Percentiles rank a stretch among this genome's conserved stretches.
These are phyloP conservation scores for Alternaria rosae DNA, from an alignment of 2,329 filamentous ascomycete species.

Conservation along the genomic window DNA sequence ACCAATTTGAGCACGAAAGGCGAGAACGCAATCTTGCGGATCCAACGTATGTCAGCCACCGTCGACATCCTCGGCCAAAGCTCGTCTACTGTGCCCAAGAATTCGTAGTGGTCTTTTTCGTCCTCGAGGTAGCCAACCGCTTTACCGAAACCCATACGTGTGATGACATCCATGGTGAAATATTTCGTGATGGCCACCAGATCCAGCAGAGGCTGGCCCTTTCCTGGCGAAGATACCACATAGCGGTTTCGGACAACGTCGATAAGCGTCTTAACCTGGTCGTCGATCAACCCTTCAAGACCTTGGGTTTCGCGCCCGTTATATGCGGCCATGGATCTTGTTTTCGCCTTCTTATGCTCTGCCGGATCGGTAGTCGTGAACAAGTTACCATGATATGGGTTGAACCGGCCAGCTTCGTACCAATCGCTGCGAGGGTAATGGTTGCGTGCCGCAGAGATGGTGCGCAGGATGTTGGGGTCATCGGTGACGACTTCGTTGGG, in stretches of 20 bases:
- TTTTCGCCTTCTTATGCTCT: neutral
- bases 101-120: constrained; percentile 13
- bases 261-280: constrained; percentile 2
- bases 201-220: neutral
- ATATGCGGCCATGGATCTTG: neutral
- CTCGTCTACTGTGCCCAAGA: neutral
- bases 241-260: constrained; percentile 4
- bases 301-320: constrained; percentile 4
- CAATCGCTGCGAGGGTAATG: constrained; percentile 35
- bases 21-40: constrained; percentile 8
- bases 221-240: neutral
- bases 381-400: constrained; percentile 10
- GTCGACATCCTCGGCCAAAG: constrained; percentile 7
- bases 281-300: constrained; percentile 5
- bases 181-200: constrained; percentile 1
- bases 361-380: neutral
- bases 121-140: constrained; percentile 15
- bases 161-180: constrained; percentile 21
- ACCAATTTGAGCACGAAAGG: constrained; percentile 4
- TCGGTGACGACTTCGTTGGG: constrained; percentile 58
- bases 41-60: constrained; percentile 12
- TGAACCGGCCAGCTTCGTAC: constrained; percentile 5
- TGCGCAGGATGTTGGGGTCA: constrained; percentile 55
- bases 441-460: constrained; percentile 50
- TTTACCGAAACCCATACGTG: constrained; percentile 12